Percentiles rank a stretch among this genome's conserved stretches.
These are phyloP conservation scores for Crotalaria pallida DNA, from an alignment of 306 rosid genomes.

Conservation along the genomic window DNA sequence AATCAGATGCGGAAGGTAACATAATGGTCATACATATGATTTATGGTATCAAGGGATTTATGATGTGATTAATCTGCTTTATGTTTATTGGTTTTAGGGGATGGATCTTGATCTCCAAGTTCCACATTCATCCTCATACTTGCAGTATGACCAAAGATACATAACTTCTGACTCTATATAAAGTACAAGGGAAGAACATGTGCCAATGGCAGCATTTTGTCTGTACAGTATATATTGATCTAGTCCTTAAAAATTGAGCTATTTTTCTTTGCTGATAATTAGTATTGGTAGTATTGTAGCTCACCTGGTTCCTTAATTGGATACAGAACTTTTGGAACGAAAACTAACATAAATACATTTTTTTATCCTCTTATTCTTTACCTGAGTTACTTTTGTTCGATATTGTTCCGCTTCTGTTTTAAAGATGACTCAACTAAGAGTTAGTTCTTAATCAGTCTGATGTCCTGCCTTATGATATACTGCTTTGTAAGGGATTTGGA, in stretches of 20 bases:
- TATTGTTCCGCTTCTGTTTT: neutral
- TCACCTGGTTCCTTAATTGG: neutral
- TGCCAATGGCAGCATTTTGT: neutral
- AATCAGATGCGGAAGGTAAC: slow-evolving; percentile 47
- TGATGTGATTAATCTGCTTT: slow-evolving; percentile 19
- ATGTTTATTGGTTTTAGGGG: slow-evolving; percentile 35
- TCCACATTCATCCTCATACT: slow-evolving; percentile 47
- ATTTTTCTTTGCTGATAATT: slow-evolving; percentile 8
- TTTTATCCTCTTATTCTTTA: neutral
- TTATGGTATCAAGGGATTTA: neutral
- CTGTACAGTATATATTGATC: slow-evolving; percentile 25
- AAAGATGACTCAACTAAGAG: neutral
- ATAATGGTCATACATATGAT: neutral
- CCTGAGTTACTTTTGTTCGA: slow-evolving; percentile 3
- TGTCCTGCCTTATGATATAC: too few relatives aligned
- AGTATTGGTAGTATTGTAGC: slow-evolving; percentile 3
- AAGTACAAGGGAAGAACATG: slow-evolving; percentile 14
- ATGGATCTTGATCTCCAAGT: slow-evolving; percentile 49
- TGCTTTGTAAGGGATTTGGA: too few relatives aligned
- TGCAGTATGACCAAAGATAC: slow-evolving; percentile 41
- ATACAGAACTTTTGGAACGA: slow-evolving; percentile 14
- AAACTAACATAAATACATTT: neutral
- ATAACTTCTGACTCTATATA: slow-evolving; percentile 34
- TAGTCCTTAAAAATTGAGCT: neutral
- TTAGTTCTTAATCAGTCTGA: neutral